phyloP scores from a whole-genome alignment of 2,329 filamentous ascomycete species.

The Penicillium sclerotigenum region DNA sequence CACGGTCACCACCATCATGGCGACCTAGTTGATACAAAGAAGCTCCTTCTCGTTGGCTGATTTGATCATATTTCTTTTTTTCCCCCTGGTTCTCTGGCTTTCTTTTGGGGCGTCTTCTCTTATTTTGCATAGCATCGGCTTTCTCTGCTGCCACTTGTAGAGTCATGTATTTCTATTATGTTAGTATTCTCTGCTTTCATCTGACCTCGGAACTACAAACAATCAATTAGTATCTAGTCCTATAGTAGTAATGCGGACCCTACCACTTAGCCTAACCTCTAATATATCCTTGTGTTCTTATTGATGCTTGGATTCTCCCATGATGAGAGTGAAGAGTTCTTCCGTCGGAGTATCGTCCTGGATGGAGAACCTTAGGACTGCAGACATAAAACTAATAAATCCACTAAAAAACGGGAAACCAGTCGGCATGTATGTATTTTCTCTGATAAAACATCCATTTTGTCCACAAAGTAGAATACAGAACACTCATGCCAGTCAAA shows the following conservation, averaged over 20 bases:
- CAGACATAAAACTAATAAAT: neutral
- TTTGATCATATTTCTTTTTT: neutral
- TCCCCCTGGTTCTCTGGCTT: neutral
- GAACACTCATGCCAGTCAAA: neutral
- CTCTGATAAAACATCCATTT: neutral
- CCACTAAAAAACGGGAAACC: no score
- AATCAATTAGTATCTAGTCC: neutral
- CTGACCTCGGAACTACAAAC: neutral
- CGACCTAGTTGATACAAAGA: constrained; percentile 5
- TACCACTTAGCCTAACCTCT: no score
- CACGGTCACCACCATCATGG: constrained; percentile 8
- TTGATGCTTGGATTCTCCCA: no score
- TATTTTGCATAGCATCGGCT: neutral
- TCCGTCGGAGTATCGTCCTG: neutral
- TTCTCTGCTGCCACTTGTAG: neutral
- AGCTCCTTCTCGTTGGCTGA: neutral
- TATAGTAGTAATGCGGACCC: neutral
- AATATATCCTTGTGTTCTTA: no score
- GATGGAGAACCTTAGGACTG: neutral
- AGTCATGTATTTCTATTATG: neutral
- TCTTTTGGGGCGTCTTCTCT: neutral
- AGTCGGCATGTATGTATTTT: neutral
- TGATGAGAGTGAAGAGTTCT: no score
- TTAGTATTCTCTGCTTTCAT: neutral
- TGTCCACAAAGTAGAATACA: neutral